A percentile compares a stretch with the other conserved stretches of the same genome.
Evolutionary conservation across 192 early-diverging fungal species (phyloP).

Genomic region (Gaertneriomyces semiglobifer): DNA sequence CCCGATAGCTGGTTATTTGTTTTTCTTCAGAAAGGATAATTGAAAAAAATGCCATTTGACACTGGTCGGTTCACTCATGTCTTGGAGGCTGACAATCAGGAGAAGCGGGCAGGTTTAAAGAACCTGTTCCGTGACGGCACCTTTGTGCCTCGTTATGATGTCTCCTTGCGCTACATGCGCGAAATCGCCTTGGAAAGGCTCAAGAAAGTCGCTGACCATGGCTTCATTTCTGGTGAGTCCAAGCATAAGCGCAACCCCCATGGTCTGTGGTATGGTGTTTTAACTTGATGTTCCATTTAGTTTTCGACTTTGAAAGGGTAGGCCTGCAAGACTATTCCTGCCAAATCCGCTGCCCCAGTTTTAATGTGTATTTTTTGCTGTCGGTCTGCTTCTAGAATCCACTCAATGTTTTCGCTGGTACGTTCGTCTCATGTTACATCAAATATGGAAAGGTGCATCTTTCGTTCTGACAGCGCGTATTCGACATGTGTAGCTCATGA

Average conservation of each 20-base stretch:
- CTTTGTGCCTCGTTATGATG: slow-evolving; percentile 62
- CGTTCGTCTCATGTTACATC: background rate
- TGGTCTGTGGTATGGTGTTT: background rate
- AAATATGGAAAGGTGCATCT: too few species aligned
- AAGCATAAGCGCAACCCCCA: too few species aligned
- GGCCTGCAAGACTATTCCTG: background rate
- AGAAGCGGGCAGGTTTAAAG: slow-evolving; percentile 34
- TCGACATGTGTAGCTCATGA: slow-evolving; percentile 59
- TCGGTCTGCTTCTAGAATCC: slow-evolving; percentile 17
- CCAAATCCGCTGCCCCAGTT: background rate
- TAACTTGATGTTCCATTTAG: background rate
- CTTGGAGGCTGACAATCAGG: slow-evolving; percentile 42
- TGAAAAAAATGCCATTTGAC: slow-evolving; percentile 16
- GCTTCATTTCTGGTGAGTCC: slow-evolving; percentile 20
- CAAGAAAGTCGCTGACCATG: slow-evolving; percentile 37
- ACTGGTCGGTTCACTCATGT: slow-evolving; percentile 26
- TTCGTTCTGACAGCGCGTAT: background rate
- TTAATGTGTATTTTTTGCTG: too few species aligned
- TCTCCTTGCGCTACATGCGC: slow-evolving; percentile 56
- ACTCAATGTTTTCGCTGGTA: slow-evolving; percentile 31
- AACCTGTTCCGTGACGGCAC: slow-evolving; percentile 13
- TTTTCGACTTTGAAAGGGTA: slow-evolving; percentile 57
- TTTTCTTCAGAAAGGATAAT: too few species aligned
- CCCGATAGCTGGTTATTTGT: too few species aligned
- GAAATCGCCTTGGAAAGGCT: slow-evolving; percentile 56